Conservation (phyloP, 176 grass and related monocot genomes). For the Panicum miliaceum region DNA sequence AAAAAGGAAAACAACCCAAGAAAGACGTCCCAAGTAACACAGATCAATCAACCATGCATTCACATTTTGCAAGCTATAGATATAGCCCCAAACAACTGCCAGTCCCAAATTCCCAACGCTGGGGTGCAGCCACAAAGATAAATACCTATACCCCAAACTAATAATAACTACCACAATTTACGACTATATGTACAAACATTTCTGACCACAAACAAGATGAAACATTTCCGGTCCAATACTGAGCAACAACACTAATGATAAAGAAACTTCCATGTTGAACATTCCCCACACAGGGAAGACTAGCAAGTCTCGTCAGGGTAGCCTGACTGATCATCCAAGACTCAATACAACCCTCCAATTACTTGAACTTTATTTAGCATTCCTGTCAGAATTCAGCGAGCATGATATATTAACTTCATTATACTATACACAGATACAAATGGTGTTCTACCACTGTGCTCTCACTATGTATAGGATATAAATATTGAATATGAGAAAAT, state of each 20-base stretch:
- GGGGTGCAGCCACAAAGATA: neutral
- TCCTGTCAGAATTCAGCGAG: conserved; percentile 19
- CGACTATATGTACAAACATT: neutral
- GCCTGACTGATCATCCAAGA: neutral
- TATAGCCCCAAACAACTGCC: neutral
- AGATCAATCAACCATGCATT: conserved; percentile 3
- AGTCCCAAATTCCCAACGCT: neutral
- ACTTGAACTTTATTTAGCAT: neutral
- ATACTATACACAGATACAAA: neutral
- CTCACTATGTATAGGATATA: neutral
- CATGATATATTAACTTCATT: neutral
- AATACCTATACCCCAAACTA: neutral
- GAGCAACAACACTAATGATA: neutral
- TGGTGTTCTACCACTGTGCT: neutral
- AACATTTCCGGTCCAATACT: neutral
- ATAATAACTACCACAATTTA: conserved; percentile 14
- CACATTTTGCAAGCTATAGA: neutral
- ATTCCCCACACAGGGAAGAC: neutral
- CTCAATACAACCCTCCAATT: neutral
- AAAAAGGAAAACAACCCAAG: neutral
- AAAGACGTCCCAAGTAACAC: neutral
- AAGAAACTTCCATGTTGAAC: neutral
- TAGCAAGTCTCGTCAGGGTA: neutral
- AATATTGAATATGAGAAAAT: neutral
- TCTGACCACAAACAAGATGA: neutral